Percentiles rank a stretch among this genome's conserved stretches.
Conservation (phyloP, 305 asterid genomes). For the Solanum hybrid region DNA sequence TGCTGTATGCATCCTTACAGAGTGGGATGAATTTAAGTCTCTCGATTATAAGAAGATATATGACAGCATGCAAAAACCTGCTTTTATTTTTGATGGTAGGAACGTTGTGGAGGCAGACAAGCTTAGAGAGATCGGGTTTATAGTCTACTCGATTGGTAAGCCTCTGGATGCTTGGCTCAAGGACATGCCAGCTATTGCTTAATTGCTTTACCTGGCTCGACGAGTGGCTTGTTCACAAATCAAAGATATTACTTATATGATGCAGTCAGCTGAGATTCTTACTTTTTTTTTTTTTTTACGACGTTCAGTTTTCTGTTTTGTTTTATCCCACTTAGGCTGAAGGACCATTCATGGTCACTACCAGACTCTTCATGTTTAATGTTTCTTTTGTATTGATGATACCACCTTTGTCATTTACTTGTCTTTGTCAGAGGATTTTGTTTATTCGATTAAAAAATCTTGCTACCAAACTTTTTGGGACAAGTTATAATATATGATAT, state of each 20-base stretch:
- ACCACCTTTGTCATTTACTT: background rate
- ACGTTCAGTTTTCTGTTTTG: background rate
- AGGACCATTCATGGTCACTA: background rate
- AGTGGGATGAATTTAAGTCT: conserved; percentile 82
- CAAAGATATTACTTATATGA: background rate
- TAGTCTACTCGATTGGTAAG: conserved; percentile 71
- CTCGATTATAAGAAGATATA: conserved; percentile 74
- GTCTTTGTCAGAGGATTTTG: background rate
- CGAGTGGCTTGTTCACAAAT: background rate
- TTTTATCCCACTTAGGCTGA: background rate
- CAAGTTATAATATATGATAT: background rate
- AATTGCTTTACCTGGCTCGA: conserved; percentile 2
- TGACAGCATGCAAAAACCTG: conserved; percentile 77
- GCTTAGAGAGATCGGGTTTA: conserved; percentile 68
- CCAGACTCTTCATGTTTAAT: background rate
- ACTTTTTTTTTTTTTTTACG: background rate
- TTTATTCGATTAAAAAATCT: background rate
- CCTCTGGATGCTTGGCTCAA: conserved; percentile 79
- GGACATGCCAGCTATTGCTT: conserved; percentile 79
- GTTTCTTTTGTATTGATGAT: background rate
- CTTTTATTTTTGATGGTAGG: conserved; percentile 64
- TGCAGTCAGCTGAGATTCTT: conserved; percentile 2
- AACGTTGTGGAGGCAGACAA: conserved; percentile 38
- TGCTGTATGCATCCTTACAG: conserved; percentile 78
- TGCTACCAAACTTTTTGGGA: background rate